Base-by-base conservation (phyloP, 768 basidiomycete genomes). In the Auriscalpium orientale region DNA sequence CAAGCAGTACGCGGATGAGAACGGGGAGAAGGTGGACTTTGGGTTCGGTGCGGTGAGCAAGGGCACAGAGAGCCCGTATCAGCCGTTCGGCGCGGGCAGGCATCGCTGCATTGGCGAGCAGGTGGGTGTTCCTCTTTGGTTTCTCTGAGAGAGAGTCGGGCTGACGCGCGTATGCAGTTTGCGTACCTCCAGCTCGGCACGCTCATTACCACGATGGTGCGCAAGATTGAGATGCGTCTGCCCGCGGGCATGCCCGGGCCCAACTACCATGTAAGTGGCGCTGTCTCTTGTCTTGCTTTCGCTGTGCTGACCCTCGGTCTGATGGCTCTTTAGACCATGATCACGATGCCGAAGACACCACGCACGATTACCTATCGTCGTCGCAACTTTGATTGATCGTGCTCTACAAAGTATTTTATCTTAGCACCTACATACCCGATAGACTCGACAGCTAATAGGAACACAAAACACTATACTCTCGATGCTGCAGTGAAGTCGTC, bases 21-120 rank as follows among this genome's bases (percentile, higher is more conserved):
- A 71, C 35, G 88, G 91, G 55, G 91, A 95, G 71, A 94, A 94
- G 76, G 76, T 98, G 58, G 97, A 99, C 70, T 99, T 87, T 65
- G 97, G 97, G 2, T 99, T 91, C 70, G 97, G 97, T 53, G 82
- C 85, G 58, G 89, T 99, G 51, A 91, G 87, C 75, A 98, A 98
- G 74, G 95, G 95, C 50, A 98, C 95, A 7, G 91, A 95, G 56
- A 91, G 87, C 63, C 92, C 91, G 49, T 98, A 98, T 70, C 91
- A 97, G 68, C 97, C 97, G 2, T 99, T 99, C 65, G 97, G 97
- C 59, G 95, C 97, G 51, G 97, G 97, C 33, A 80, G 90, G 64
- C 95, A 98, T 74, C 79, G 95, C 61, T 98, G 91, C 70, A 95
- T 98, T 58, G 91, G 93, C 60, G 93, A 95, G 73, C 88, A 86